These are phyloP conservation scores for Breynia disticha DNA, from an alignment of 441 rosid genomes.

Conservation along the genomic window DNA sequence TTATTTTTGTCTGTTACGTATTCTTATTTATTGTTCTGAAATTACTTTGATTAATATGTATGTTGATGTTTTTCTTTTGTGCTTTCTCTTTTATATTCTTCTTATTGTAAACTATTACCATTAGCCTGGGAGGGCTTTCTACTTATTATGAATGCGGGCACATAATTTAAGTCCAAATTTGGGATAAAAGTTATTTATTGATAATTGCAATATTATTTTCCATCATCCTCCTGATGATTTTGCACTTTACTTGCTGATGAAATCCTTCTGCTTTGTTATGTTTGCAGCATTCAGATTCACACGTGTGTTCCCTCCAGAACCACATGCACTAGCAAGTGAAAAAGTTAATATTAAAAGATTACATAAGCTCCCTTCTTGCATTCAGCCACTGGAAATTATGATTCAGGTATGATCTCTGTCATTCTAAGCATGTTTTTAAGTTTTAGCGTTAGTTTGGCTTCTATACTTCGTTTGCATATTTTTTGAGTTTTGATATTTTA, in stretches of 20 bases:
- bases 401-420: slow-evolving; percentile 52
- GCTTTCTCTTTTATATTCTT: too few relatives aligned
- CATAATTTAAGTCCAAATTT: neutral
- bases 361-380: slow-evolving; percentile 40
- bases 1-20: too few relatives aligned
- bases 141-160: too few relatives aligned
- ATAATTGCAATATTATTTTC: neutral
- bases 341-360: slow-evolving; percentile 35
- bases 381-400: slow-evolving; percentile 80
- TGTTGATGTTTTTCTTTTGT: too few relatives aligned
- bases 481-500: slow-evolving; percentile 10
- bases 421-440: neutral
- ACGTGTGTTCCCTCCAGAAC: slow-evolving; percentile 86
- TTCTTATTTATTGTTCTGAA: too few relatives aligned
- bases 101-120: too few relatives aligned
- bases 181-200: neutral
- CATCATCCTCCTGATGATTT: neutral
- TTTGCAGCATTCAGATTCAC: slow-evolving; percentile 78
- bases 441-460: slow-evolving; percentile 1
- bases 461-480: neutral
- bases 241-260: slow-evolving; percentile 9
- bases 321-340: slow-evolving; percentile 68
- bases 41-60: too few relatives aligned
- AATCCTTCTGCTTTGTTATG: slow-evolving; percentile 12
- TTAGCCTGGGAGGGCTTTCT: too few relatives aligned